Conservation (phyloP, 208 protist species). For the Trypanosoma melophagium region DNA sequence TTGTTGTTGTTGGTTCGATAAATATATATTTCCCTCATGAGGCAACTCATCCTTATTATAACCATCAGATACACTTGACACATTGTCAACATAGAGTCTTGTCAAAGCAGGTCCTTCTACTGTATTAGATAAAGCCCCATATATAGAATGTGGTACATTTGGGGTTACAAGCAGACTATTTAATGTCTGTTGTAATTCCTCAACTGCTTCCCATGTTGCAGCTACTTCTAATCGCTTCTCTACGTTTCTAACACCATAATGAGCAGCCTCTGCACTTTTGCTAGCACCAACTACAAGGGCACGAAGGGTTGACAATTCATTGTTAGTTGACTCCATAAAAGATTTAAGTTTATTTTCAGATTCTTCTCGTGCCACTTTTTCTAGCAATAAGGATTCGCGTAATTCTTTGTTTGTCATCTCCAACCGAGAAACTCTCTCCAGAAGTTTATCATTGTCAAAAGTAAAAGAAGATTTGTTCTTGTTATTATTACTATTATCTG, state of each 20-base stretch:
- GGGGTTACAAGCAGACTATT: neutral
- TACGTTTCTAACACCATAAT: slow-evolving; percentile 3
- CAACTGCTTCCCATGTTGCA: neutral
- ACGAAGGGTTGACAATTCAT: slow-evolving; percentile 9
- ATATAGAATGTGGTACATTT: neutral
- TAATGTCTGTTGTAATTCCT: neutral
- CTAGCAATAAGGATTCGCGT: neutral
- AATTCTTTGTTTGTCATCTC: slow-evolving; percentile 8
- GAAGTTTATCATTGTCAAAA: neutral
- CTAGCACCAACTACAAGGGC: slow-evolving; percentile 6
- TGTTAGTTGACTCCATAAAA: neutral
- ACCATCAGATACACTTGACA: neutral
- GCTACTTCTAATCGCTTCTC: slow-evolving; percentile 7
- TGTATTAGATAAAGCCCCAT: neutral
- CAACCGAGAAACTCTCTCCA: slow-evolving; percentile 4
- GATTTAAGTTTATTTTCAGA: neutral
- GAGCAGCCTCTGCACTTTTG: slow-evolving; percentile 21
- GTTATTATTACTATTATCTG: neutral
- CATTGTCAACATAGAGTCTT: neutral
- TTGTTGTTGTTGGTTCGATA: too few relatives aligned
- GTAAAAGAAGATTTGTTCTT: neutral
- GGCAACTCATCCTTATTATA: neutral
- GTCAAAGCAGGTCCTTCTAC: neutral
- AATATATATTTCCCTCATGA: too few relatives aligned
- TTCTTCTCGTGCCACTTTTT: slow-evolving; percentile 7